A percentile compares a stretch with the other conserved stretches of the same genome.
Conservation (phyloP, 1,139 yeast species). For the Arxiozyma heterogenica region DNA sequence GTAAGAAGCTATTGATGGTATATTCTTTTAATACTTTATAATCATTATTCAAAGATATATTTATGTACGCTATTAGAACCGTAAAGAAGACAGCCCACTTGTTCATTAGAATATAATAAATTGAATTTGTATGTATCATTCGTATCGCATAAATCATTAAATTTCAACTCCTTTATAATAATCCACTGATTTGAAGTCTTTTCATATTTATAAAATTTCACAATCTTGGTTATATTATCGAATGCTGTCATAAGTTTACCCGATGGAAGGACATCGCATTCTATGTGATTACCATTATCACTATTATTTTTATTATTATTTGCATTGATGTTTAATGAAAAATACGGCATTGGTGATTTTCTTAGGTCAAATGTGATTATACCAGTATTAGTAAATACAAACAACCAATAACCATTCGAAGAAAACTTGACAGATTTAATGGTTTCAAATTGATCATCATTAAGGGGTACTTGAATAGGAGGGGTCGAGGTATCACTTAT, state of each 20-base stretch:
- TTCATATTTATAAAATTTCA: conserved; percentile 2
- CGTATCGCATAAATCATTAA: neutral
- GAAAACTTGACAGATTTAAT: conserved; percentile 42
- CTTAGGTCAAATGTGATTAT: conserved; percentile 50
- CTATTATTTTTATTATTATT: too few relatives aligned
- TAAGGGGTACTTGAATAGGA: conserved; percentile 13
- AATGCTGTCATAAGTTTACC: conserved; percentile 11
- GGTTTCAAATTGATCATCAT: conserved; percentile 6
- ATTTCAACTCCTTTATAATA: neutral
- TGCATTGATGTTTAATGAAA: neutral
- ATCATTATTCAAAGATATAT: neutral
- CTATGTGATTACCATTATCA: neutral
- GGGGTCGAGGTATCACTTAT: conserved; percentile 5
- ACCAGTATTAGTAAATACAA: conserved; percentile 24
- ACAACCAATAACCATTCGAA: conserved; percentile 63
- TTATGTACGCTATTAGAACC: neutral
- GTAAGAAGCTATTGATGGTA: neutral
- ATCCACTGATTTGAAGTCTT: neutral
- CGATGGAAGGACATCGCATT: conserved; percentile 14
- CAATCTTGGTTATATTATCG: neutral
- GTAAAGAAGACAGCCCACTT: neutral
- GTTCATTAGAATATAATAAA: neutral
- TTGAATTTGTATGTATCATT: neutral
- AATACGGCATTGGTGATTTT: conserved; percentile 30
- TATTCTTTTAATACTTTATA: neutral